Evolutionary conservation across 805 yeast species (phyloP).

Genomic region (Candida corydali): DNA sequence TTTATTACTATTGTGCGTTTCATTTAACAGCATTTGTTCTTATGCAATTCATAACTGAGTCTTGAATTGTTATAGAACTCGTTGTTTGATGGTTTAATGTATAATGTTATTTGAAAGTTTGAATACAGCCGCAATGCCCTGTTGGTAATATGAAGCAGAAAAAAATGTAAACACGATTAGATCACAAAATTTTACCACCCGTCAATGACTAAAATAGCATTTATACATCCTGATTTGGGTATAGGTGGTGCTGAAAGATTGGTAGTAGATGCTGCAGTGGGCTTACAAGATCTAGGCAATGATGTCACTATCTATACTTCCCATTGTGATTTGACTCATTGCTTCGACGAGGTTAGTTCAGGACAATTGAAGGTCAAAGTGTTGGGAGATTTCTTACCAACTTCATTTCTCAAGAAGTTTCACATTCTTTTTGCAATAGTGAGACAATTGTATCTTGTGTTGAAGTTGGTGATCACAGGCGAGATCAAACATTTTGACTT

Average conservation of each 20-base stretch:
- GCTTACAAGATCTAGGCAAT: slow-evolving; percentile 65
- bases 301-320: slow-evolving; percentile 75
- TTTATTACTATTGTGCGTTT: no score
- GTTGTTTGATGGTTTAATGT: no score
- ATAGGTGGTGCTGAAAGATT: slow-evolving; percentile 97
- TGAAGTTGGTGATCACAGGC: slow-evolving; percentile 43
- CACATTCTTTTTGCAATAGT: slow-evolving; percentile 78
- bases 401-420: slow-evolving; percentile 59
- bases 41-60: no score
- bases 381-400: slow-evolving; percentile 81
- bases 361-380: slow-evolving; percentile 62
- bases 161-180: not conserved
- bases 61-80: no score
- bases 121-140: no score
- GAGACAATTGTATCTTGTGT: slow-evolving; percentile 69
- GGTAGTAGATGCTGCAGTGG: slow-evolving; percentile 94
- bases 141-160: no score
- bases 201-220: slow-evolving; percentile 54
- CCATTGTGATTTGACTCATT: slow-evolving; percentile 81
- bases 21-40: no score
- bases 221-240: slow-evolving; percentile 93
- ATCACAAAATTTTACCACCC: no score
- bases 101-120: no score
- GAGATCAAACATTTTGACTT: slow-evolving; percentile 56
- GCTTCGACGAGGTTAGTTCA: slow-evolving; percentile 82